phyloP scores from a whole-genome alignment of 768 basidiomycete species.

The Sutorius australiensis region DNA sequence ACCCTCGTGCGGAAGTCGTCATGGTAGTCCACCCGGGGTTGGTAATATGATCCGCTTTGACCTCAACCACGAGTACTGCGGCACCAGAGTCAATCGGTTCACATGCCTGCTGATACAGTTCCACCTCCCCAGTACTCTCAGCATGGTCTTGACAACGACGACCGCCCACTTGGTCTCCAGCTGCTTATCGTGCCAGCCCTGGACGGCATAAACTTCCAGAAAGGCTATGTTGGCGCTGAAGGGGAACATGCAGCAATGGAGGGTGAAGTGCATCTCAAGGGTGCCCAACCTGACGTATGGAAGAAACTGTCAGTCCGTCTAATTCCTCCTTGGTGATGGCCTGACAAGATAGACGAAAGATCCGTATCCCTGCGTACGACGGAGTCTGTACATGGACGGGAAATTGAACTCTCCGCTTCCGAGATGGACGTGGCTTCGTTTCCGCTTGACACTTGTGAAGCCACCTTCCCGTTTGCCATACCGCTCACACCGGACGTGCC shows the following conservation, averaged over 20 bases:
- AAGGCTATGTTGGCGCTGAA: slow-evolving; percentile 80
- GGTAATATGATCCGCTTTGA: neutral
- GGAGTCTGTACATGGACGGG: slow-evolving; percentile 56
- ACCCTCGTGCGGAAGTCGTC: neutral
- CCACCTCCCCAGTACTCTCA: slow-evolving; percentile 65
- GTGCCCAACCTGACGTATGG: slow-evolving; percentile 54
- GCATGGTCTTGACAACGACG: slow-evolving; percentile 32
- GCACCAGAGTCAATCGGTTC: neutral
- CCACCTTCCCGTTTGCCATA: slow-evolving; percentile 74
- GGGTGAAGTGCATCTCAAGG: slow-evolving; percentile 85
- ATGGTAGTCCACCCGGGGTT: slow-evolving; percentile 12
- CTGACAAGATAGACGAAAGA: slow-evolving; percentile 36
- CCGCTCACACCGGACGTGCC: slow-evolving; percentile 77
- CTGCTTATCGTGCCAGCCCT: slow-evolving; percentile 71
- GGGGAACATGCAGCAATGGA: slow-evolving; percentile 80
- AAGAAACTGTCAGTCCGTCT: slow-evolving; percentile 59
- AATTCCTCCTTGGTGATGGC: slow-evolving; percentile 9
- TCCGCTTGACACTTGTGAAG: slow-evolving; percentile 31
- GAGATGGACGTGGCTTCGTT: slow-evolving; percentile 55
- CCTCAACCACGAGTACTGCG: neutral
- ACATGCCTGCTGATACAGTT: slow-evolving; percentile 37
- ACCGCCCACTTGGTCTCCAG: slow-evolving; percentile 42
- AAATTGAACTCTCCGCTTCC: slow-evolving; percentile 62
- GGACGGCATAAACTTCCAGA: slow-evolving; percentile 76
- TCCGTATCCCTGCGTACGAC: slow-evolving; percentile 62